phyloP scores from a whole-genome alignment of 2,329 filamentous ascomycete species.

The Gremmenia infestans region DNA sequence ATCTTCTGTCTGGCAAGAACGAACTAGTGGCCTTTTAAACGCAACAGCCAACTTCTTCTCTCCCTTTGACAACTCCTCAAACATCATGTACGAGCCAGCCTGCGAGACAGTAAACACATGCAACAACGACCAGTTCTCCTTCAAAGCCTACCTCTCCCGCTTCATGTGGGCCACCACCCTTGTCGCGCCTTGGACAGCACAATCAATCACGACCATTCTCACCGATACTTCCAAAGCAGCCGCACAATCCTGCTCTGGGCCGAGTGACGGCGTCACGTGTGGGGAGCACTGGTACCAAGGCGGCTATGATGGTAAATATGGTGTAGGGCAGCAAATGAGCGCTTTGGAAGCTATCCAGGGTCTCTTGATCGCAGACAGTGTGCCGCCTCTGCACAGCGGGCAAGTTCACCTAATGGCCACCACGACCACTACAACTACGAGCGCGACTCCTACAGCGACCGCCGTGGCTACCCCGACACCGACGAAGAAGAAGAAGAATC shows the following conservation, averaged over 20 bases:
- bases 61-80: slow-evolving; percentile 45
- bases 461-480: slow-evolving; percentile 1
- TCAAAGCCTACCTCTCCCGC: slow-evolving; percentile 63
- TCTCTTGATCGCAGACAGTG: slow-evolving; percentile 42
- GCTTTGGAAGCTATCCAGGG: slow-evolving; percentile 60
- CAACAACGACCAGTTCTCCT: slow-evolving; percentile 59
- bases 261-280: slow-evolving; percentile 47
- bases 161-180: slow-evolving; percentile 57
- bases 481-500: slow-evolving; percentile 14
- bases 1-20: slow-evolving; percentile 48
- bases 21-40: slow-evolving; percentile 47
- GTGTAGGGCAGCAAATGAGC: slow-evolving; percentile 60
- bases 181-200: slow-evolving; percentile 50
- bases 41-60: slow-evolving; percentile 50
- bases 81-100: slow-evolving; percentile 62
- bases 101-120: slow-evolving; percentile 56
- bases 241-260: slow-evolving; percentile 51
- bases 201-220: slow-evolving; percentile 45
- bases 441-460: slow-evolving; percentile 4
- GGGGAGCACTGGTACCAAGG: slow-evolving; percentile 57
- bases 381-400: slow-evolving; percentile 34
- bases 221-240: slow-evolving; percentile 50
- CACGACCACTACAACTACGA: slow-evolving; percentile 1
- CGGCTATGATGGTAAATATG: slow-evolving; percentile 49
- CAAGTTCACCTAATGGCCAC: slow-evolving; percentile 17